Evolutionary conservation across 345 rosid species (phyloP).

Genomic region (Cardiospermum halicacabum): DNA sequence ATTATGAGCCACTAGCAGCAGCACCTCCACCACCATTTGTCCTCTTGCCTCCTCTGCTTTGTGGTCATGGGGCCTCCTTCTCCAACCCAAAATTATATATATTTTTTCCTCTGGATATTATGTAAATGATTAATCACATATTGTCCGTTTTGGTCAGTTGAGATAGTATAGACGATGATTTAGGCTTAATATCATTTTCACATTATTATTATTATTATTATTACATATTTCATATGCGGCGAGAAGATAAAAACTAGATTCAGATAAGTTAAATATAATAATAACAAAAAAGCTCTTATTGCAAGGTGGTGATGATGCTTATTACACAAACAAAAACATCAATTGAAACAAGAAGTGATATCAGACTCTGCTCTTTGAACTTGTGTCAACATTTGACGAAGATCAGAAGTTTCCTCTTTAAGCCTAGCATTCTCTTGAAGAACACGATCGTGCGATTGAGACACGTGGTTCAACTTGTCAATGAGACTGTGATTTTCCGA

Average conservation of each 20-base stretch:
- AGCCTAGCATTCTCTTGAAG: constrained; percentile 72
- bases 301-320: constrained; percentile 22
- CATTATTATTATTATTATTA: constrained; percentile 14
- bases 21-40: constrained; percentile 60
- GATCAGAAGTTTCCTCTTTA: constrained; percentile 75
- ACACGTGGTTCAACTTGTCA: constrained; percentile 58
- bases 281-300: constrained; percentile 31
- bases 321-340: constrained; percentile 14
- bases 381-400: constrained; percentile 60
- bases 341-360: constrained; percentile 9
- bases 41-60: constrained; percentile 37
- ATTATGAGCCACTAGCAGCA: constrained; percentile 54
- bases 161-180: too few relatives aligned
- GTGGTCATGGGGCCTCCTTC: constrained; percentile 27
- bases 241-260: constrained; percentile 25
- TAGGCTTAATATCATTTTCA: constrained; percentile 34
- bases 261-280: too few relatives aligned
- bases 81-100: neutral
- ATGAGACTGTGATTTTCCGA: constrained; percentile 64
- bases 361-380: constrained; percentile 37
- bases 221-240: constrained; percentile 27
- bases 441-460: constrained; percentile 57
- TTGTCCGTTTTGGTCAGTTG: too few relatives aligned
- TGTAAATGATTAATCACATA: too few relatives aligned
- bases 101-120: neutral